Conservation (phyloP, 2,329 filamentous ascomycete species). For the Paraconiothyrium sp. region DNA sequence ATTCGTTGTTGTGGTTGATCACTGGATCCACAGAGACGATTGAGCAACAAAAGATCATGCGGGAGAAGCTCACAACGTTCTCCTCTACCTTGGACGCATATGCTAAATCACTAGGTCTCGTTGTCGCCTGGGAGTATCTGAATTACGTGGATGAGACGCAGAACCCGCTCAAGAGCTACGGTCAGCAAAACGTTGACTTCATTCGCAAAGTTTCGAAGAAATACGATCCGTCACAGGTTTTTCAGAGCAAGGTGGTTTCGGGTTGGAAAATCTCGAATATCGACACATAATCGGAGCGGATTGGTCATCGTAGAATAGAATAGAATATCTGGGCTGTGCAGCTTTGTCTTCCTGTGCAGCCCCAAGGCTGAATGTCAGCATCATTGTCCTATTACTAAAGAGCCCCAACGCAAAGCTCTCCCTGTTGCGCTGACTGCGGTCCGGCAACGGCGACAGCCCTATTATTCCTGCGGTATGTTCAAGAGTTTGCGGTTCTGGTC, state of each 20-base stretch:
- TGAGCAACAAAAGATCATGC: conserved; percentile 13
- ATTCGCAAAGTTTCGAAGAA: conserved; percentile 7
- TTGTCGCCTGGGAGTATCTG: conserved; percentile 26
- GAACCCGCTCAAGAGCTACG: conserved; percentile 22
- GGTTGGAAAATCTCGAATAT: conserved; percentile 23
- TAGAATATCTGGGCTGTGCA: too few relatives aligned
- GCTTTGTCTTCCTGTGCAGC: too few relatives aligned
- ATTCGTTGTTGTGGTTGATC: conserved; percentile 11
- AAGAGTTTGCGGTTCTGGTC: too few relatives aligned
- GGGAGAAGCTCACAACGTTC: conserved; percentile 7
- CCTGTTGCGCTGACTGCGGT: too few relatives aligned
- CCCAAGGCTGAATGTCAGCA: too few relatives aligned
- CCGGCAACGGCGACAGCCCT: too few relatives aligned
- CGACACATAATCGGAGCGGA: too few relatives aligned
- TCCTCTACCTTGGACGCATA: conserved; percentile 10
- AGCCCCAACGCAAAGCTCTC: too few relatives aligned
- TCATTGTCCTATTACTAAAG: too few relatives aligned
- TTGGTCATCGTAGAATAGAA: too few relatives aligned
- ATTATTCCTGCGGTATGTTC: too few relatives aligned
- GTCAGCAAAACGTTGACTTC: conserved; percentile 8
- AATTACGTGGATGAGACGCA: conserved; percentile 34
- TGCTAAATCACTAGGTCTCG: not conserved
- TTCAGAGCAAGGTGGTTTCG: conserved; percentile 18
- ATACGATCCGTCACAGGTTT: conserved; percentile 20
- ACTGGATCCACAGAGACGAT: conserved; percentile 5